A percentile compares a stretch with the other conserved stretches of the same genome.
Evolutionary conservation across 1,284 basidiomycete genomes (phyloP).

Genomic region (Inonotus obliquus): DNA sequence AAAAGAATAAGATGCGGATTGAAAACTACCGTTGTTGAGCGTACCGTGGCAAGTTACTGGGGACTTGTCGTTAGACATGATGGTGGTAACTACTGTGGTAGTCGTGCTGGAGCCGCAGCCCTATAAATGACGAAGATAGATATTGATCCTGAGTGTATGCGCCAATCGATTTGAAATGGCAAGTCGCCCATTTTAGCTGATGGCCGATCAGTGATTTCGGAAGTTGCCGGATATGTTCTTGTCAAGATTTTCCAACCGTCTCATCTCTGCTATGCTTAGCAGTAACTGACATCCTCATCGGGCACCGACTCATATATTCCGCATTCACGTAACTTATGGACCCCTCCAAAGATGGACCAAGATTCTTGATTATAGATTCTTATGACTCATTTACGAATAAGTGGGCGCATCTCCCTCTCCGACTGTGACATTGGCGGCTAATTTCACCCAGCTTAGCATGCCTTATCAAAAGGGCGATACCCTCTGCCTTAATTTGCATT

Average conservation of each 20-base stretch:
- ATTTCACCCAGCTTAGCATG: slow-evolving; percentile 51
- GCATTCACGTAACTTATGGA: slow-evolving; percentile 6
- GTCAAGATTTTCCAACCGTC: no score
- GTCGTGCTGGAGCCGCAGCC: not conserved
- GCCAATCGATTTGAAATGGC: not conserved
- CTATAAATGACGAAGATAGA: not conserved
- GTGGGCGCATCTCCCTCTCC: slow-evolving; percentile 37
- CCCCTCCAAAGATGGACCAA: slow-evolving; percentile 23
- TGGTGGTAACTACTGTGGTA: not conserved
- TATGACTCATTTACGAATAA: slow-evolving; percentile 87
- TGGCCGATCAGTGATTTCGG: no score
- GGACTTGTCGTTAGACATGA: slow-evolving; percentile 25
- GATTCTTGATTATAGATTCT: slow-evolving; percentile 71
- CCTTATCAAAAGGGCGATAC: slow-evolving; percentile 55
- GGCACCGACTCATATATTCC: no score
- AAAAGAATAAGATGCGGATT: not conserved
- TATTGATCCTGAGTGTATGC: not conserved
- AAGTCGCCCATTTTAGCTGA: not conserved
- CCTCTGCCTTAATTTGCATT: slow-evolving; percentile 56
- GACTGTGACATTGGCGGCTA: not conserved
- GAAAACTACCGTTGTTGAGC: slow-evolving; percentile 2
- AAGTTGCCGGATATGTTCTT: no score
- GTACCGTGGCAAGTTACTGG: slow-evolving; percentile 48
- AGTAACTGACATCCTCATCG: no score
- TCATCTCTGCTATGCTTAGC: no score